Evolutionary conservation across 1,284 basidiomycete species (phyloP), one percentile per base, ranked within the genome.

Genomic region (Ustilago shanxiensis): DNA sequence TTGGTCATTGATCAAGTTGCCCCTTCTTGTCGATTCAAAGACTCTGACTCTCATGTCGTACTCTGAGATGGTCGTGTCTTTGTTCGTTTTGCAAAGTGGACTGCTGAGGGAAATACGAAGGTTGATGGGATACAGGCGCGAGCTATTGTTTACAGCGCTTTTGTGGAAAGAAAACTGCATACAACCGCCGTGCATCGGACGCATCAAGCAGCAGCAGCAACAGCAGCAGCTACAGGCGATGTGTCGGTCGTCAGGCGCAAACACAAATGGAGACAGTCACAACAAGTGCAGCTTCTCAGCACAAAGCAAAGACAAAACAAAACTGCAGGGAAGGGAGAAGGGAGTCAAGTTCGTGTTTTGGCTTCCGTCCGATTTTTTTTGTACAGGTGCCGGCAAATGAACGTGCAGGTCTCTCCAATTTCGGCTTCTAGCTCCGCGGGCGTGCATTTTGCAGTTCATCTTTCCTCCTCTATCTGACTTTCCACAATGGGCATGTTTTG

Each of bases 391-490:
- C 51, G 29, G 28, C n/a, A 29, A 52, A 52, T 52, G 51, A 28
- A 49, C 11, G 7, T 49, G 47, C 47, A 49, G 47, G n/a, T n/a
- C 24, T 28, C 31, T 16, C 31, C 51, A 35, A 28, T 3, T 51
- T 28, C 49, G 16, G 26, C 51, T 52, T 35, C 35, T 52, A 52
- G 51, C 29, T 52, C 51, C 51, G 51, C 20, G 26, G 51, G 51
- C 51, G 31, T 20, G 51, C 47, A 49, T 26, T 28, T 5, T 28
- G 14, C 24, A 16, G 2, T 16, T 49, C 47, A 11, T 14, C 26
- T 33, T 33, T 33, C 16, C 26, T 22, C 26, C 35, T 20, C 14
- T 14, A 1, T 31, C 29, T 31, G 16, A 31, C 51, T 24, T 26
- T 28, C 24, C 47, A 26, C 47, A 14, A 49, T 14, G 26, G 24